These are phyloP conservation scores for Vigna unguiculata DNA, from an alignment of 306 rosid species.

Conservation along the genomic window DNA sequence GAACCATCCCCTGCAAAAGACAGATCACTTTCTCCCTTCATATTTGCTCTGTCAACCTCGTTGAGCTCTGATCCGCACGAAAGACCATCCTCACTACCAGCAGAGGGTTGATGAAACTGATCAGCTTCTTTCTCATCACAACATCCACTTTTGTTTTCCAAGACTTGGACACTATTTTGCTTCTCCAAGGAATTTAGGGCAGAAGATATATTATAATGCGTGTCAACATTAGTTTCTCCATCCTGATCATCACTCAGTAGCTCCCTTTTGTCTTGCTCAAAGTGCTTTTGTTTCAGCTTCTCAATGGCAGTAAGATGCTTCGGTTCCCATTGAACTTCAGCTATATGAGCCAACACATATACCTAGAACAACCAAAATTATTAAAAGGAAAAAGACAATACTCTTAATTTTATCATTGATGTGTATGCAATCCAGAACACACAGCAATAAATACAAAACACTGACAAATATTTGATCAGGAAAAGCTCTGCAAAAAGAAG, in stretches of 20 bases:
- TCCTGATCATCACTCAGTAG: slow-evolving; percentile 41
- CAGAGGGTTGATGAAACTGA: no score
- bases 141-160: no score
- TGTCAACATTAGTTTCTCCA: slow-evolving; percentile 21
- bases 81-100: no score
- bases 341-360: slow-evolving; percentile 75
- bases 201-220: no score
- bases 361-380: slow-evolving; percentile 56
- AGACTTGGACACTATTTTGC: no score
- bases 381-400: neutral
- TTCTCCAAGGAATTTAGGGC: no score
- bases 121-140: no score
- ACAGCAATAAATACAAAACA: slow-evolving; percentile 16
- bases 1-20: slow-evolving; percentile 41
- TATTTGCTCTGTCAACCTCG: slow-evolving; percentile 7
- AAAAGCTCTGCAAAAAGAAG: no score
- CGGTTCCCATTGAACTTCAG: slow-evolving; percentile 48
- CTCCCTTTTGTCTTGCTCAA: slow-evolving; percentile 65
- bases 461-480: neutral
- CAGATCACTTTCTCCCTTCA: slow-evolving; percentile 16
- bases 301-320: neutral
- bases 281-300: slow-evolving; percentile 52
- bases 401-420: neutral
- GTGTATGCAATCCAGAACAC: neutral
- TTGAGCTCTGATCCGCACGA: no score